Conservation (phyloP, 2,329 filamentous ascomycete species). For the Aspergillus tanneri region DNA sequence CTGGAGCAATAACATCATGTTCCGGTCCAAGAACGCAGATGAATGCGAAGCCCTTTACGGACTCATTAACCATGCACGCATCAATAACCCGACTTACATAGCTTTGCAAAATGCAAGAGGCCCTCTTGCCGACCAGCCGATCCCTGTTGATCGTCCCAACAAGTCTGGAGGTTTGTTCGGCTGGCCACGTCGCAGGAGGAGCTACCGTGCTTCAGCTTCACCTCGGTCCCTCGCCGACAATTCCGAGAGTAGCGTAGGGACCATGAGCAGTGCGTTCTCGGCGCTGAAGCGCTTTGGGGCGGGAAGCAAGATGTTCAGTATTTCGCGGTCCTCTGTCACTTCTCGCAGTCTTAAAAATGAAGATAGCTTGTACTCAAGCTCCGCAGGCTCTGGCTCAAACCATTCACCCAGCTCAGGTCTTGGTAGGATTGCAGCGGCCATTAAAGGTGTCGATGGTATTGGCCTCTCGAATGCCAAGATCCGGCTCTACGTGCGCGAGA, state of each 20-base stretch:
- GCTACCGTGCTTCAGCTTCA: slow-evolving; percentile 58
- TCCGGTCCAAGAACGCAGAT: slow-evolving; percentile 72
- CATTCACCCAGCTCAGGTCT: slow-evolving; percentile 59
- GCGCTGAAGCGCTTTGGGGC: slow-evolving; percentile 72
- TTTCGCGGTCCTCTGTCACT: slow-evolving; percentile 72
- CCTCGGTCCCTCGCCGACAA: slow-evolving; percentile 57
- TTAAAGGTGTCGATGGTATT: slow-evolving; percentile 60
- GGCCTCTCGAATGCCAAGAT: slow-evolving; percentile 73
- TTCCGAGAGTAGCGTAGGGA: slow-evolving; percentile 74
- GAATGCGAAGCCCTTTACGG: slow-evolving; percentile 82
- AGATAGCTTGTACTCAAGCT: slow-evolving; percentile 60
- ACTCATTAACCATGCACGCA: slow-evolving; percentile 81
- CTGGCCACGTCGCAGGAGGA: slow-evolving; percentile 54
- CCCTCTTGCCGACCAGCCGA: slow-evolving; percentile 57
- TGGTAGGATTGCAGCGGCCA: slow-evolving; percentile 49
- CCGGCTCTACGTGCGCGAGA: slow-evolving; percentile 76
- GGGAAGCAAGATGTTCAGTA: slow-evolving; percentile 74
- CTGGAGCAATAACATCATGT: slow-evolving; percentile 78
- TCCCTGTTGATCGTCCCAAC: slow-evolving; percentile 46
- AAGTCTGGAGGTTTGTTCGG: slow-evolving; percentile 46
- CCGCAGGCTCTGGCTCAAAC: slow-evolving; percentile 46
- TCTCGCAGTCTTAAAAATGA: slow-evolving; percentile 53
- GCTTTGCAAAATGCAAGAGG: slow-evolving; percentile 69
- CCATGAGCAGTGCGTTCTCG: slow-evolving; percentile 75
- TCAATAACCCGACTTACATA: slow-evolving; percentile 91